These are phyloP conservation scores for Komagataella phaffii DNA, from an alignment of 805 yeast genomes.

Conservation along the genomic window DNA sequence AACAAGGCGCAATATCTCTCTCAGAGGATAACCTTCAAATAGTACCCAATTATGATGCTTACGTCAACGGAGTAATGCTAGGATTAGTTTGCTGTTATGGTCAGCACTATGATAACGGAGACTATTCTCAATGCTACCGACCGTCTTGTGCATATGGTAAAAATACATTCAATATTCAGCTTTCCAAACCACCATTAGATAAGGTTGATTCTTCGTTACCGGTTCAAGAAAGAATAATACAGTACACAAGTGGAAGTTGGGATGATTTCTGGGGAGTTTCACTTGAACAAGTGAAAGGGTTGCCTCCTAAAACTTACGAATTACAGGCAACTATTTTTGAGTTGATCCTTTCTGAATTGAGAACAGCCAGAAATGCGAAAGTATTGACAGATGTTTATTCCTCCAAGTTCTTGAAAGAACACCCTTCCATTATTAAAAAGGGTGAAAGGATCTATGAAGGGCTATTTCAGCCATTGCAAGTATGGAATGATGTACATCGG, in stretches of 20 bases:
- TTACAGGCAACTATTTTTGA: slow-evolving; percentile 70
- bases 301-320: slow-evolving; percentile 4
- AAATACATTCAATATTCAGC: background rate
- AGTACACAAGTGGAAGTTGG: background rate
- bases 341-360: slow-evolving; percentile 55
- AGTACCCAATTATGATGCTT: background rate
- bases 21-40: background rate
- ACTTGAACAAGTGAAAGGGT: background rate
- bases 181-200: background rate
- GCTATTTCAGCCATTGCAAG: slow-evolving; percentile 43
- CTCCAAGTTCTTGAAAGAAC: slow-evolving; percentile 20
- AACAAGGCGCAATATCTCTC: background rate
- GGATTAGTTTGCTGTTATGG: background rate
- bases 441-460: slow-evolving; percentile 44
- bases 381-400: slow-evolving; percentile 51
- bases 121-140: background rate
- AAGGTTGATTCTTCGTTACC: background rate
- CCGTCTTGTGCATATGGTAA: background rate
- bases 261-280: background rate
- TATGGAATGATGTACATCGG: slow-evolving; percentile 42
- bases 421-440: slow-evolving; percentile 30
- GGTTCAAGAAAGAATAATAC: background rate
- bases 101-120: background rate
- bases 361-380: slow-evolving; percentile 52
- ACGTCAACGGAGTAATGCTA: background rate